These are phyloP conservation scores for Pleurotus eryngii DNA, from an alignment of 768 basidiomycete genomes.

Conservation along the genomic window DNA sequence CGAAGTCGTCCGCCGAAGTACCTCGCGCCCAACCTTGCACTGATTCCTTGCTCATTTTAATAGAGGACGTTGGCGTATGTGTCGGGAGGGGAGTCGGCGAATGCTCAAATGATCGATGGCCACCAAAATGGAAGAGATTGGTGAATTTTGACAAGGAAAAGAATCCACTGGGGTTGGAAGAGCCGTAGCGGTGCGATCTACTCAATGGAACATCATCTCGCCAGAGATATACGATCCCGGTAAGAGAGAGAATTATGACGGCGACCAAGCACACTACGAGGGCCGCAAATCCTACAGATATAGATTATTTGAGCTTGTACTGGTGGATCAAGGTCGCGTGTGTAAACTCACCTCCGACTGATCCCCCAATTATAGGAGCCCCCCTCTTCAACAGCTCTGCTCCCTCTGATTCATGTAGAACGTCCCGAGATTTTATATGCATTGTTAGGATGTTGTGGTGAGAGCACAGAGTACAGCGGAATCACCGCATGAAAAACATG, in stretches of 20 bases:
- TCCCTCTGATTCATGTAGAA: not conserved
- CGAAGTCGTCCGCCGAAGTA: not conserved
- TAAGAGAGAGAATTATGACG: slow-evolving; percentile 1
- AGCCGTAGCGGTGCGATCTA: not conserved
- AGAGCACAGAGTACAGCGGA: not conserved
- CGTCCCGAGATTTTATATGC: not conserved
- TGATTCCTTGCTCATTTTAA: not conserved
- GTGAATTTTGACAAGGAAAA: not conserved
- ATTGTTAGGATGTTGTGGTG: not conserved
- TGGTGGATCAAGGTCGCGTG: not conserved
- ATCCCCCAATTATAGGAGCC: slow-evolving; percentile 3
- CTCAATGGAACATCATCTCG: not conserved
- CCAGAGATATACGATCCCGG: slow-evolving; percentile 1
- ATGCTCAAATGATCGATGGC: not conserved
- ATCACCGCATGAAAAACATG: not conserved
- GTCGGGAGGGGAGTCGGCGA: not conserved
- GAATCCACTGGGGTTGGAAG: not conserved
- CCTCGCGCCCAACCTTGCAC: not conserved
- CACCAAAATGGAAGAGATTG: not conserved
- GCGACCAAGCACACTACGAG: slow-evolving; percentile 1
- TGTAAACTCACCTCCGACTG: slow-evolving; percentile 2
- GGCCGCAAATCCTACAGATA: slow-evolving; percentile 2
- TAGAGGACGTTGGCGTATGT: not conserved
- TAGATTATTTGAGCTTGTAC: not conserved
- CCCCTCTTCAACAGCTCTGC: not conserved